Percentiles rank a stretch among this genome's conserved stretches.
Conservation (phyloP, 306 rosid genomes). For the Sicyos baderoa region DNA sequence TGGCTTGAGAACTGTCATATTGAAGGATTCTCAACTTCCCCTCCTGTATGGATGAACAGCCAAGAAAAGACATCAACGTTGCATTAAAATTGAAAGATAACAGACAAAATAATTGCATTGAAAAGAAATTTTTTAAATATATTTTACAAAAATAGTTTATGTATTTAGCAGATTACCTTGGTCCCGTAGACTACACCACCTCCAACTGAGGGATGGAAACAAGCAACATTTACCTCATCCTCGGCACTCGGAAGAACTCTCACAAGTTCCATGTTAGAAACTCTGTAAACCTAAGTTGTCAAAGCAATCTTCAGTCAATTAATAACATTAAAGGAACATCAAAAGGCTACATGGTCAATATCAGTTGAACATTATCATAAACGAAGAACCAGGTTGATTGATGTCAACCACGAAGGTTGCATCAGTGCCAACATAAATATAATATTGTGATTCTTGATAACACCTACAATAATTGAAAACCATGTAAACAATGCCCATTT, state of each 20-base stretch:
- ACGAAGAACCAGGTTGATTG: not conserved
- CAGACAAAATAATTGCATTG: not conserved
- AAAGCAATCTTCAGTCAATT: conserved; percentile 18
- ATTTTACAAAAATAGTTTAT: no score
- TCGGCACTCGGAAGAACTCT: conserved; percentile 96
- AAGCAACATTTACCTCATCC: conserved; percentile 97
- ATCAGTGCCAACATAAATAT: not conserved
- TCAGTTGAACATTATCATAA: not conserved
- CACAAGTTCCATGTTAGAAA: conserved; percentile 96
- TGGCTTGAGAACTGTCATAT: conserved; percentile 32
- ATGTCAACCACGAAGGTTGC: not conserved
- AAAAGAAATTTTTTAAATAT: not conserved
- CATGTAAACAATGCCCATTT: not conserved
- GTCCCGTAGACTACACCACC: conserved; percentile 99
- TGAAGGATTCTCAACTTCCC: conserved; percentile 84
- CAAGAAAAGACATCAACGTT: conserved; percentile 13
- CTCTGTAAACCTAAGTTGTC: conserved; percentile 72
- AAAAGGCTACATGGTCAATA: conserved; percentile 7
- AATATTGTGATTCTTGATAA: not conserved
- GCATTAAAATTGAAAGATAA: conserved; percentile 3
- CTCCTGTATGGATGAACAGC: conserved; percentile 50
- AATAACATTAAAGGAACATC: not conserved
- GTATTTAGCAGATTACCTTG: conserved; percentile 43
- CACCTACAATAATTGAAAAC: not conserved
- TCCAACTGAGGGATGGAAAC: conserved; percentile 95